Base-by-base conservation (phyloP, 208 protist species). In the Trypanosoma avium region DNA sequence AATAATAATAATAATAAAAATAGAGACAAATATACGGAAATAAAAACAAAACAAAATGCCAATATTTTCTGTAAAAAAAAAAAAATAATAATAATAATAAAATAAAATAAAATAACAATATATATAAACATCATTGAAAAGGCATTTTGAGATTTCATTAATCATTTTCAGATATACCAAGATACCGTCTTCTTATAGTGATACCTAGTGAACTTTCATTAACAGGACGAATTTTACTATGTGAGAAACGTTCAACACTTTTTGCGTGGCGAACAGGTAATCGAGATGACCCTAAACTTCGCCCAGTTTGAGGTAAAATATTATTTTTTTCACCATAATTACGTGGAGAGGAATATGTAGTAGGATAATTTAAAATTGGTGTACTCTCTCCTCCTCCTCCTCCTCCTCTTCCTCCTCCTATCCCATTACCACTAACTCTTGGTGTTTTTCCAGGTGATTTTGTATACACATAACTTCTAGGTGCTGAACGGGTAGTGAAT, bases 201-300 rank as follows among this genome's bases (percentile, higher is more conserved):
- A 77, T 77, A 19, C 73, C 73, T 0, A 77, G 60, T 4, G 69
- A 80, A n/a, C 66, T 48, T 42, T 77, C 73, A 29, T 84, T 76
- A 8, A 77, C 73, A 4, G 69, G 70, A 24, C 53, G 63, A 50
- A 80, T 70, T 7, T 52, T 42, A 29, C 69, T 70, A 22, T 67
- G 48, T 45, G 61, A 67, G 15, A 77, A 35, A 32, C 43, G 26
- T 30, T 24, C 57, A 38, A n/a, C 24, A 42, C 17, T 43, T 30
- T 19, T 50, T 46, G 40, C 47, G 35, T 15, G 36, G 33, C 24
- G 3, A 19, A 2, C n/a, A 24, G 35, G 52, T 24, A 48, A 48
- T 17, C 54, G 33, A 45, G 12, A 24, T 33, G 47, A 12, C n/a
- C 13, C 48, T 54, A 36, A 21, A 54, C 48, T 29, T 54, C 48